A percentile compares a stretch with the other conserved stretches of the same genome.
Evolutionary conservation across 2,329 filamentous ascomycete genomes (phyloP).

Genomic region (Tolypocladium album): DNA sequence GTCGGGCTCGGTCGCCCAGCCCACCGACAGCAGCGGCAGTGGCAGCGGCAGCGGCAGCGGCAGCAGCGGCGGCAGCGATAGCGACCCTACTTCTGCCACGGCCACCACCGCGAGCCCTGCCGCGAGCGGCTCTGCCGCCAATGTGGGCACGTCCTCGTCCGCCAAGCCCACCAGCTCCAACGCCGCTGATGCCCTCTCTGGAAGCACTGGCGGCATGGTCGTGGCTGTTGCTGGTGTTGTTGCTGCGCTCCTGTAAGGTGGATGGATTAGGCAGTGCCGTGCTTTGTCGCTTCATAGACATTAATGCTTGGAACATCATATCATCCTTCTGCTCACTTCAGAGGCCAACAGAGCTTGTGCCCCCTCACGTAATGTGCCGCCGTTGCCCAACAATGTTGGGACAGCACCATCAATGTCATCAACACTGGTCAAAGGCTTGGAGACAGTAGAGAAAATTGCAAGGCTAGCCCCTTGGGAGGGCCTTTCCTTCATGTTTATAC

Average conservation of each 20-base stretch:
- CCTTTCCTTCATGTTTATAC: not conserved
- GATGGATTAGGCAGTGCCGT: not conserved
- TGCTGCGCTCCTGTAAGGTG: conserved; percentile 22
- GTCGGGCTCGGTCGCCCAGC: conserved; percentile 6
- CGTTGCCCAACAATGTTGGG: not conserved
- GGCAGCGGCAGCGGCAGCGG: too few relatives aligned
- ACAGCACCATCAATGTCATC: not conserved
- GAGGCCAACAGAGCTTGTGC: not conserved
- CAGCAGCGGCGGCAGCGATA: too few relatives aligned
- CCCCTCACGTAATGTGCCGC: not conserved
- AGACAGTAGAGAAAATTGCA: not conserved
- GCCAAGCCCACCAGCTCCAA: conserved; percentile 12
- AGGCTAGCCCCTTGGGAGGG: not conserved
- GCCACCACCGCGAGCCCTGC: conserved; percentile 9
- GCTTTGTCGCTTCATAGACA: not conserved
- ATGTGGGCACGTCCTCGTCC: conserved; percentile 4
- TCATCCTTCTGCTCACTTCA: too few relatives aligned
- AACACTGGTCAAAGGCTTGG: not conserved
- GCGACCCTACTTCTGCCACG: conserved; percentile 5
- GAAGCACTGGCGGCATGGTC: conserved; percentile 21
- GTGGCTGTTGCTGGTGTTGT: conserved; percentile 26
- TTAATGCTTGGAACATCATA: not conserved
- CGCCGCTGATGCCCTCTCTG: conserved; percentile 14
- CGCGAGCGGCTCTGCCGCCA: conserved; percentile 6
- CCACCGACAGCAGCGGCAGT: conserved; percentile 9